Base-by-base conservation (phyloP, 371 early-diverging fungal genomes). In the Batrachochytrium dendrobatidis region DNA sequence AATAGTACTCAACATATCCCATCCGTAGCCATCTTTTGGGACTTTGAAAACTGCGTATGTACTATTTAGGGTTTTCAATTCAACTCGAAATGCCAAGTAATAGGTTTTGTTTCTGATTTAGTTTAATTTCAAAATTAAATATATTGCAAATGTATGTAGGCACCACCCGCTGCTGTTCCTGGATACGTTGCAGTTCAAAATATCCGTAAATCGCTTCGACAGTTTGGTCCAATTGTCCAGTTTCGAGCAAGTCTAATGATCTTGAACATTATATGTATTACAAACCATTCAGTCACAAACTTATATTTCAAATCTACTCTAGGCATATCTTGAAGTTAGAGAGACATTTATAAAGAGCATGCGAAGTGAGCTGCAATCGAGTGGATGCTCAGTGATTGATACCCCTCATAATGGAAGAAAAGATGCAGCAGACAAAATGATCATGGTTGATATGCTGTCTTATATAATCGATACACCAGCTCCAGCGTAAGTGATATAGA, bases 21-120 rank as follows among this genome's bases (percentile, higher is more conserved):
- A n/a, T n/a, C n/a, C n/a, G n/a, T n/a, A n/a, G 65, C 65, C n/a
- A 44, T 64, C 4, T 64, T 64, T 56, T 64, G 65, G 65, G 65
- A 64, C 45, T 61, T 48, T 56, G 65, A 64, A 53, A 64, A 64
- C 29, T 53, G 56, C 35, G 62, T 62, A 29, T 17, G 59, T 34
- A 7, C 10, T 26, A 5, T 5, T 60, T 44, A 20, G 30, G 26
- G 17, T 32, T n/a, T 39, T 12, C 39, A n/a, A 15, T n/a, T 39
- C 39, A 39, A 12, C 39, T 15, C n/a, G 15, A 12, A 39, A 39
- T n/a, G 39, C 39, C 15, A 17, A 17, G 15, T 39, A 39, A 15
- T 17, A 39, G 17, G 39, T 20, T 39, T 20, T 39, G 39, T 39
- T 39, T 39, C 39, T 39, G 39, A 17, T 39, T 17, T 20, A 39